A percentile compares a stretch with the other conserved stretches of the same genome.
phyloP scores from a whole-genome alignment of 1,284 basidiomycete genomes.

The Boletus sp. region DNA sequence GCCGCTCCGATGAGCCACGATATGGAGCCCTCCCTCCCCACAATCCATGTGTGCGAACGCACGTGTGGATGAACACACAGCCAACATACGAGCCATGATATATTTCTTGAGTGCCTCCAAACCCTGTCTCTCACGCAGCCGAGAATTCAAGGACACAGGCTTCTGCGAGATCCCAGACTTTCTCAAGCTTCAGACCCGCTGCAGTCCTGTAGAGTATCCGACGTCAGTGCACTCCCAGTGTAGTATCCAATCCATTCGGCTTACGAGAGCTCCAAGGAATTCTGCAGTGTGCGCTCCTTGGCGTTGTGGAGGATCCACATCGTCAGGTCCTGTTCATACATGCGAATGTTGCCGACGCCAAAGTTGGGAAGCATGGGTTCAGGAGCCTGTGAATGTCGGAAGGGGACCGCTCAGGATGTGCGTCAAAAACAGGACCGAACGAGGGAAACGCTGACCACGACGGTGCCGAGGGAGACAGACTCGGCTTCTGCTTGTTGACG shows the following conservation, averaged over 20 bases:
- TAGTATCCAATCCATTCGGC: background rate
- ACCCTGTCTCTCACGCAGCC: slow-evolving; percentile 18
- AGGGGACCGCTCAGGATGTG: background rate
- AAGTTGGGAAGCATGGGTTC: slow-evolving; percentile 36
- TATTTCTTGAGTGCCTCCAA: background rate
- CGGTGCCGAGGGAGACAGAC: slow-evolving; percentile 10
- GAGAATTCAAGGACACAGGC: slow-evolving; percentile 30
- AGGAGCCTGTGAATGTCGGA: slow-evolving; percentile 27
- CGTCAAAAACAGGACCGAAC: background rate
- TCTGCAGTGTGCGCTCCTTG: slow-evolving; percentile 33
- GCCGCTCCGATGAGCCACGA: background rate
- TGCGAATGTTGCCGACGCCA: slow-evolving; percentile 30
- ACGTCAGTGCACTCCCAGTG: slow-evolving; percentile 2
- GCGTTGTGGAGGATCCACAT: slow-evolving; percentile 33
- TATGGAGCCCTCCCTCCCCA: no score
- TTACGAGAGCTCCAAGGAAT: slow-evolving; percentile 30
- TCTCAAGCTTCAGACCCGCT: slow-evolving; percentile 29
- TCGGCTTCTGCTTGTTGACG: slow-evolving; percentile 18
- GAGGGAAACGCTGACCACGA: slow-evolving; percentile 13
- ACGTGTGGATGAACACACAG: background rate
- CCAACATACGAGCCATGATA: background rate
- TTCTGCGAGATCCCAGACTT: slow-evolving; percentile 33
- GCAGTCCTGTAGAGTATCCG: slow-evolving; percentile 7
- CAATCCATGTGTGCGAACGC: background rate
- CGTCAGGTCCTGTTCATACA: slow-evolving; percentile 31